phyloP scores from a whole-genome alignment of 805 yeast species.

The Maudiozyma barnettii region DNA sequence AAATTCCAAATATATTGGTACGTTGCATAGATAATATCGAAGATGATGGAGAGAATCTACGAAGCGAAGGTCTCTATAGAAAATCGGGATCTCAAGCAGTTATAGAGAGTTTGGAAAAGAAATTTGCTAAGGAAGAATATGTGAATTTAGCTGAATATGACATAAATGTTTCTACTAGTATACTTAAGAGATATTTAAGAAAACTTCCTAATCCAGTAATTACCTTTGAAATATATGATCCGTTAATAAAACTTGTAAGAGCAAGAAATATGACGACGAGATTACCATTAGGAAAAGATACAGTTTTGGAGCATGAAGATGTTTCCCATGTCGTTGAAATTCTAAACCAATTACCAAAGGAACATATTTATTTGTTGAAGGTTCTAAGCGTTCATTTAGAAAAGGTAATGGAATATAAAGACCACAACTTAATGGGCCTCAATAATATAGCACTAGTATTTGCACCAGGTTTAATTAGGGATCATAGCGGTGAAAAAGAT shows the following conservation, averaged over 20 bases:
- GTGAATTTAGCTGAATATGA: slow-evolving; percentile 44
- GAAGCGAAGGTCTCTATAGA: slow-evolving; percentile 80
- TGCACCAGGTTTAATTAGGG: slow-evolving; percentile 88
- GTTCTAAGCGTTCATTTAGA: slow-evolving; percentile 55
- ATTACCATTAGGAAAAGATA: slow-evolving; percentile 14
- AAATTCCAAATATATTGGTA: slow-evolving; percentile 62
- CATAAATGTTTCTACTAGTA: slow-evolving; percentile 77
- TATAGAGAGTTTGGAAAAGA: slow-evolving; percentile 24
- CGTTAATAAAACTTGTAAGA: slow-evolving; percentile 47
- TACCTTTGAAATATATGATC: slow-evolving; percentile 59
- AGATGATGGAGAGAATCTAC: slow-evolving; percentile 40
- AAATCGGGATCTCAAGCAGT: slow-evolving; percentile 72
- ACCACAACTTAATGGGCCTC: slow-evolving; percentile 67
- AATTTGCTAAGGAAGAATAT: slow-evolving; percentile 7
- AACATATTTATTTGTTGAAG: slow-evolving; percentile 53
- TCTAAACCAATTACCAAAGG: slow-evolving; percentile 42
- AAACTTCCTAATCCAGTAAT: slow-evolving; percentile 81
- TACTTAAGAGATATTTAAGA: slow-evolving; percentile 78
- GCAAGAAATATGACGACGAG: slow-evolving; percentile 14
- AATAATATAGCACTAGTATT: slow-evolving; percentile 84
- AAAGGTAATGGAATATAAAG: slow-evolving; percentile 43
- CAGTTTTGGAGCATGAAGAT: slow-evolving; percentile 7
- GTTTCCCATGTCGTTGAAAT: slow-evolving; percentile 2
- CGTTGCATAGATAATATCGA: slow-evolving; percentile 62
- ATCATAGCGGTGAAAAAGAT: slow-evolving; percentile 71